A percentile compares a stretch with the other conserved stretches of the same genome.
Conservation (phyloP, 73 alveolate species). For the Paraurostyla sp. region DNA sequence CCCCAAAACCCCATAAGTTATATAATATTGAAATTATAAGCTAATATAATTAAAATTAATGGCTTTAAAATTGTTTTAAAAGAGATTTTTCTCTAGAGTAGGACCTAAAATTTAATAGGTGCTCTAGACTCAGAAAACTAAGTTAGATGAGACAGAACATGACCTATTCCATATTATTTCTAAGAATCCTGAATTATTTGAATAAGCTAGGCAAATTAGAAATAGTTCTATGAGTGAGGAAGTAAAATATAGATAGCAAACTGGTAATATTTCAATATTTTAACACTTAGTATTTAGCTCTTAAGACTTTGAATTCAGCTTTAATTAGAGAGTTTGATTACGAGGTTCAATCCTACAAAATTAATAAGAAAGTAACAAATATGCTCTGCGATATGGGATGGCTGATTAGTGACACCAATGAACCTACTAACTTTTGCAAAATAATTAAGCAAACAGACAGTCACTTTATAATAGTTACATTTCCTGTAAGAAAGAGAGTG, state of each 20-base stretch:
- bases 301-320: background rate
- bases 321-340: background rate
- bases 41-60: no score
- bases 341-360: background rate
- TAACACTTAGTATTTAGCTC: background rate
- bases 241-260: background rate
- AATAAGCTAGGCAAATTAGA: background rate
- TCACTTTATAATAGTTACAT: background rate
- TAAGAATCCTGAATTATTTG: background rate
- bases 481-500: background rate
- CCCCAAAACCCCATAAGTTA: no score
- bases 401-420: background rate
- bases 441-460: background rate
- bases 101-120: background rate
- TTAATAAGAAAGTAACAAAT: conserved; percentile 11
- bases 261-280: background rate
- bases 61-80: conserved; percentile 3
- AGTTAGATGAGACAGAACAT: background rate
- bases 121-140: background rate
- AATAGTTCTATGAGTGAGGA: background rate
- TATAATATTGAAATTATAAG: no score
- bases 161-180: conserved; percentile 9
- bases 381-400: conserved; percentile 7
- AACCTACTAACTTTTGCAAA: background rate
- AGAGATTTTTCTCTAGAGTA: background rate